Conservation (phyloP, 2,329 filamentous ascomycete genomes). For the Trichoderma sp. region DNA sequence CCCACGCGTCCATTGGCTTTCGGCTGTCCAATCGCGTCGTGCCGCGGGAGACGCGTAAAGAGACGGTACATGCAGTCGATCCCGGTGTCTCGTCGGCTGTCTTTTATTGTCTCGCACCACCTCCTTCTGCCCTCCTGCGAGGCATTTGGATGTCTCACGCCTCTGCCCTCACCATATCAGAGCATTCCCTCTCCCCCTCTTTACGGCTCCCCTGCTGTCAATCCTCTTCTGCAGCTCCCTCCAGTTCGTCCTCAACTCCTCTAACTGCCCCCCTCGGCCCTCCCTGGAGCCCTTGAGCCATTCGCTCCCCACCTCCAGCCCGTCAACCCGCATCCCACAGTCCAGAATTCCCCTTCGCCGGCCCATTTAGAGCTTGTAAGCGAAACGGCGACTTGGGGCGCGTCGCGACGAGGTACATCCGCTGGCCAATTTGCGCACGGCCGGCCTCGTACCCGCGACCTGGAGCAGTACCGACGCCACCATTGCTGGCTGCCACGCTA, state of each 20-base stretch:
- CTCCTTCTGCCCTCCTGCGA: neutral
- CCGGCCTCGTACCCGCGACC: slow-evolving; percentile 1
- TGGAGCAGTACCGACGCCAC: neutral
- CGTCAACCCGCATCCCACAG: neutral
- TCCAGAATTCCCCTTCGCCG: neutral
- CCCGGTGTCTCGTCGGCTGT: neutral
- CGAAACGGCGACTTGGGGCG: slow-evolving; percentile 5
- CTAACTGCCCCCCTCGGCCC: neutral
- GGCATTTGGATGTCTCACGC: neutral
- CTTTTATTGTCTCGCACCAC: slow-evolving; percentile 7
- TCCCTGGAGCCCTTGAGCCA: neutral
- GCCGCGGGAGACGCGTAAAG: slow-evolving; percentile 16
- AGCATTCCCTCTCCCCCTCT: neutral
- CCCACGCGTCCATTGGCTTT: slow-evolving; percentile 24
- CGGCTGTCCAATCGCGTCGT: slow-evolving; percentile 10
- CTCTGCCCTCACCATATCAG: neutral
- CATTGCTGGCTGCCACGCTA: neutral
- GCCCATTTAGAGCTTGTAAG: slow-evolving; percentile 9
- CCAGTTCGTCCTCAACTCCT: slow-evolving; percentile 3
- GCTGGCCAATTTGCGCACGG: slow-evolving; percentile 4
- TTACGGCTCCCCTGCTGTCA: slow-evolving; percentile 7
- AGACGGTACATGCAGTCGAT: neutral
- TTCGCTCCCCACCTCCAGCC: neutral
- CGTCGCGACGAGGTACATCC: slow-evolving; percentile 13
- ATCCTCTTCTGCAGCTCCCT: slow-evolving; percentile 16